Percentiles rank a stretch among this genome's conserved stretches.
Conservation (phyloP, 1,139 yeast genomes). For the Geotrichum histeridarum region DNA sequence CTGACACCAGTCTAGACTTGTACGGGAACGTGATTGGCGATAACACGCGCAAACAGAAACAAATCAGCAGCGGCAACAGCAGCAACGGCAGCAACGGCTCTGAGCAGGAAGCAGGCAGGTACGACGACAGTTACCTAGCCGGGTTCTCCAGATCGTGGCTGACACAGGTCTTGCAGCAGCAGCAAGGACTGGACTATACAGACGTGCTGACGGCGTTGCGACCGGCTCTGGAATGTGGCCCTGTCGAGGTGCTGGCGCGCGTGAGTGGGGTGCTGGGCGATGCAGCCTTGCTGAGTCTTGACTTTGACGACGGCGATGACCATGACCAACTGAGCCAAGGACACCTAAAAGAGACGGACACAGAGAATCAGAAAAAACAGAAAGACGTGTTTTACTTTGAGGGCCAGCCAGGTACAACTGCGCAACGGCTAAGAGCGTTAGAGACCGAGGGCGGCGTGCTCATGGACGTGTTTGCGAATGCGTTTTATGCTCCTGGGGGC, state of each 20-base stretch:
- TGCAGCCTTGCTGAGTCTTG: not conserved
- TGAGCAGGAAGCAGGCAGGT: not conserved
- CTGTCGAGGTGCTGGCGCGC: conserved; percentile 1
- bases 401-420: not conserved
- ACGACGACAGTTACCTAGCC: conserved; percentile 5
- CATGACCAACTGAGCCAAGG: too few relatives aligned
- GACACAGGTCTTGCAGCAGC: not conserved
- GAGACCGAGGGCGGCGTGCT: not conserved
- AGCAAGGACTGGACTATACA: conserved; percentile 2
- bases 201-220: conserved; percentile 3
- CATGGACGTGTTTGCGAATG: conserved; percentile 3
- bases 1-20: conserved; percentile 6
- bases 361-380: not conserved
- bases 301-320: too few relatives aligned
- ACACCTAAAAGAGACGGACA: too few relatives aligned
- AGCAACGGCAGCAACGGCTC: not conserved
- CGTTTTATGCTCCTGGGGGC: not conserved
- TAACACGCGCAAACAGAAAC: too few relatives aligned
- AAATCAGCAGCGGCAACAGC: not conserved
- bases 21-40: conserved; percentile 2
- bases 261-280: conserved; percentile 4
- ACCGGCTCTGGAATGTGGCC: not conserved
- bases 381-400: not conserved
- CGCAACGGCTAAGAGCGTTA: not conserved
- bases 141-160: conserved; percentile 6